These are phyloP conservation scores for Plasmopara muralis DNA, from an alignment of 352 stramenopile genomes.

Conservation along the genomic window DNA sequence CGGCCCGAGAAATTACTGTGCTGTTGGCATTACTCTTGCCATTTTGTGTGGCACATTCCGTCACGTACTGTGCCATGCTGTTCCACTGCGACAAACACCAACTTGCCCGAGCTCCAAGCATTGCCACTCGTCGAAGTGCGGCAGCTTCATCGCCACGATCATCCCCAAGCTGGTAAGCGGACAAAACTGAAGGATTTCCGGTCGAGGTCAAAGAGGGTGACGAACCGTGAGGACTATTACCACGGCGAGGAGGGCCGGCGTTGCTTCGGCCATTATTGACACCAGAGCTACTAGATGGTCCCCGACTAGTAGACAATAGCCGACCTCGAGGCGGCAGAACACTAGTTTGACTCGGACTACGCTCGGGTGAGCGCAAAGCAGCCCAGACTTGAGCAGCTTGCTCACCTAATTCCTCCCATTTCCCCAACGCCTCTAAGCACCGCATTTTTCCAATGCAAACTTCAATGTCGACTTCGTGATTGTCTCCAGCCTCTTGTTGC, in stretches of 20 bases:
- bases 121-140: conserved; percentile 57
- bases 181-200: conserved; percentile 8
- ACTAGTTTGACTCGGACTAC: conserved; percentile 7
- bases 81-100: conserved; percentile 83
- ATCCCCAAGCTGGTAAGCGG: conserved; percentile 26
- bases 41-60: conserved; percentile 33
- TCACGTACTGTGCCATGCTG: conserved; percentile 75
- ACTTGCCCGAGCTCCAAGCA: conserved; percentile 76
- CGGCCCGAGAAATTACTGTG: conserved; percentile 19
- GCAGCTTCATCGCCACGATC: conserved; percentile 35
- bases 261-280: conserved; percentile 7
- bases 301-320: conserved; percentile 12
- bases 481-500: conserved; percentile 15
- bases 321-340: conserved; percentile 7
- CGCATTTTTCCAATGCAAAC: conserved; percentile 95
- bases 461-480: conserved; percentile 71
- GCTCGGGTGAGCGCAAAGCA: conserved; percentile 23
- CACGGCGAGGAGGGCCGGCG: conserved; percentile 17
- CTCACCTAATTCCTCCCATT: conserved; percentile 92
- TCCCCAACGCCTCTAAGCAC: conserved; percentile 94
- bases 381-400: conserved; percentile 73
- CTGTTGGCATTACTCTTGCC: conserved; percentile 16
- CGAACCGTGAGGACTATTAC: conserved; percentile 34
- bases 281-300: conserved; percentile 6
- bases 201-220: conserved; percentile 21